Evolutionary conservation across 106 monocot species (phyloP), one percentile per base, ranked within the genome.

Genomic region (Platanthera zijinensis): DNA sequence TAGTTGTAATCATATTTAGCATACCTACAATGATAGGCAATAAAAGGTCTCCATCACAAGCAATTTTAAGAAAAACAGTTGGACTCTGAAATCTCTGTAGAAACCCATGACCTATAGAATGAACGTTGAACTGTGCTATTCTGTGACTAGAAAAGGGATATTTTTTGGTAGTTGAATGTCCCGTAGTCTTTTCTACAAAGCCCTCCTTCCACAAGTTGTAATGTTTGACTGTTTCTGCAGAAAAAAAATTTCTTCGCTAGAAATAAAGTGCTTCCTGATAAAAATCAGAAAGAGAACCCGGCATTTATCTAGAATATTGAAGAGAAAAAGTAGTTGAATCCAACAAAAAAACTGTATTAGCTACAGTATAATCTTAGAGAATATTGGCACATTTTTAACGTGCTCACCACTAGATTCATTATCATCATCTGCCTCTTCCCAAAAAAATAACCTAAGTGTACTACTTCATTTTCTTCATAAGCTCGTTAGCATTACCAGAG

Each of bases 61-160:
- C 85, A 79, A 90, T 79, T 85, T 90, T 90, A 22, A 90, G 87
- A 80, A 90, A 90, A 57, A 90, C 85, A 13, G 90, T 87, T 52
- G 90, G 90, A 51, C 81, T 87, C 50, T 87, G 90, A 69, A 87
- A 90, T 77, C 75, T 56, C 74, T 83, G 83, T 79, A 90, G 87
- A 83, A 87, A 85, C 6, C 79, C 90, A 84, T 82, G 79, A 70
- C 90, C 84, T 51, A 87, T 53, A 7, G 83, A 75, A 71, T 48
- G 74, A 71, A 75, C 50, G 62, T 78, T 72, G 73, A 80, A 81
- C 48, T 80, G 78, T 53, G 74, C 79, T 66, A 80, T 87, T 53
- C 39, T 22, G 19, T 74, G 72, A 82, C 32, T 49, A 57, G 86
- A 79, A 77, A 80, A 76, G 39, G 76, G 84, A 83, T 84, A 82